Evolutionary conservation across 192 early-diverging fungal species (phyloP), one percentile per base, ranked within the genome.

Genomic region (Paraglomus brasilianum): DNA sequence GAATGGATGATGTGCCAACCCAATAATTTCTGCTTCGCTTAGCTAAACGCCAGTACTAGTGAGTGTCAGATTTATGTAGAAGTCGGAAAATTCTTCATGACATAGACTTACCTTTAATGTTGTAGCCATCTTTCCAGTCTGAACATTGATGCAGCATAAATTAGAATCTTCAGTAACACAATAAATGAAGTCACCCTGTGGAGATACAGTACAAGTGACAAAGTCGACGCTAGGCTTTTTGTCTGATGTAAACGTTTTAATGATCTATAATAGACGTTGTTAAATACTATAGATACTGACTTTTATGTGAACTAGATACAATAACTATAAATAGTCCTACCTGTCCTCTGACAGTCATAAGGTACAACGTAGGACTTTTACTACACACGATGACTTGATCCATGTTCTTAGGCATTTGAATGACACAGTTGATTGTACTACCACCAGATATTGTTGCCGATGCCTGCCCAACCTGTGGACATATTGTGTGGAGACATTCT

Each of bases 101-200:
- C 3, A 30, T 30, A 30, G 1, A 2, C 60, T 63, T 59, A 89
- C 77, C 74, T 87, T 83, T 42, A 77, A 66, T 8, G 76, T 42
- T 8, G 69, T 69, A 5, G 83, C 73, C 10, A 82, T 48, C 7
- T 74, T 72, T 1, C 91, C 93, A 22, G 82, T 83, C 14, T 87
- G 85, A 0, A 83, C 70, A 51, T 86, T 77, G 67, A 93, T 94
- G 51, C 82, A 83, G 60, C 92, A 88, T 48, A 97, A 40, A 0
- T 69, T 59, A 10, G 85, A 84, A 50, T 88, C 81, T 74, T 94
- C 93, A 1, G 83, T 84, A 5, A 93, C 81, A 56, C 87, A 85
- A 76, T 95, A 90, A 8, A 93, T 76, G 75, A 85, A 92, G 69
- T 94, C 90, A 13, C 94, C 94, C 49, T 92, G 88, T 0, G 93